Base-by-base conservation (phyloP, 352 stramenopile species). In the Pythium brassicae region DNA sequence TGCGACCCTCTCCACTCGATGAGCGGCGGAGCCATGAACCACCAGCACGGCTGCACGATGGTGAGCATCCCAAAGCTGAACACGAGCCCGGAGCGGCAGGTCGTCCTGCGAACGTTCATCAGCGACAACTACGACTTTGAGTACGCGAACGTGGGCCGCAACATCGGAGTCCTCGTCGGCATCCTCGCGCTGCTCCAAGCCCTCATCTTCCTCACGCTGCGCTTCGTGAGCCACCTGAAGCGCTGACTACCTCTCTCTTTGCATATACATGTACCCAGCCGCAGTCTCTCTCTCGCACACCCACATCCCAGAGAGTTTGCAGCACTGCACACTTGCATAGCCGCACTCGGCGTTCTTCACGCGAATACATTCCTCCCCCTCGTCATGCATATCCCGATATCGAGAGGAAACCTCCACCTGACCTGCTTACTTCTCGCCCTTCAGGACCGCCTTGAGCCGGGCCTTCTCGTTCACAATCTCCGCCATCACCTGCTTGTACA, bases 401-500 rank as follows among this genome's bases (percentile, higher is more conserved):
- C n/a, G n/a, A n/a, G n/a, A n/a, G n/a, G n/a, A n/a, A n/a, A n/a
- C n/a, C n/a, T n/a, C n/a, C n/a, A n/a, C n/a, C n/a, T n/a, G n/a
- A n/a, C n/a, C n/a, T n/a, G n/a, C 2, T 51, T 59, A 52, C 50
- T 72, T 35, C 29, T 35, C 29, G 5, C 5, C 71, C 63, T 85
- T 78, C 20, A 91, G 64, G 57, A 69, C 66, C 43, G 66, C 73
- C 66, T 91, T 87, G 34, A 89, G 46, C 15, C 81, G 78, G 20
- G 51, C 23, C 57, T 89, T 91, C 63, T 91, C 81, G 29, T 76
- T 68, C n/a, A 73, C 57, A 50, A 91, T 85, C 60, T 91, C 81
- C 5, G 46, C 53, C 74, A 91, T 82, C 22, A 89, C 58, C 52
- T 87, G 74, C 14, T 69, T 53, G 57, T 83, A 88, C 72, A 91